phyloP scores from a whole-genome alignment of 129 eudicot species.

The Ambrosia trifida region DNA sequence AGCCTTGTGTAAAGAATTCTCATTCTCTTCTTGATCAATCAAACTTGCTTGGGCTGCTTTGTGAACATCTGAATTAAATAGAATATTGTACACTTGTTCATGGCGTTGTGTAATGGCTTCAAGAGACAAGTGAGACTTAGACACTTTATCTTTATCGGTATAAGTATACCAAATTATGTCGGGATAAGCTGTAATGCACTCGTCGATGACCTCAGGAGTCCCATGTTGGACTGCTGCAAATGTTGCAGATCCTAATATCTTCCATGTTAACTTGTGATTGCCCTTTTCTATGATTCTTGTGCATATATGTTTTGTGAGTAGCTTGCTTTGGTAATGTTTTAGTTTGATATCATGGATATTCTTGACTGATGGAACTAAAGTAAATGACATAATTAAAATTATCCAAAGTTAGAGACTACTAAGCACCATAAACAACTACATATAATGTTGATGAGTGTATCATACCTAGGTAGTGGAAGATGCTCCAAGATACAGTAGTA shows the following conservation, averaged over 20 bases:
- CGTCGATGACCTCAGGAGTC: conserved; percentile 3
- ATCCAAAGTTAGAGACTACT: not conserved
- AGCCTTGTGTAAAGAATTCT: conserved; percentile 24
- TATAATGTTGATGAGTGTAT: not conserved
- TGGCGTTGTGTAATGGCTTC: conserved; percentile 48
- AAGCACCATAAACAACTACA: not conserved
- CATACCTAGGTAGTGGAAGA: conserved; percentile 12
- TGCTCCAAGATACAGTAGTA: conserved; percentile 8
- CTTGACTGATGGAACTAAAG: conserved; percentile 22
- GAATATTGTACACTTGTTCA: conserved; percentile 36
- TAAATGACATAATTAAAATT: not conserved
- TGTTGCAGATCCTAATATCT: conserved; percentile 20
- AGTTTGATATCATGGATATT: conserved; percentile 10
- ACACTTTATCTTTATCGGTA: not conserved
- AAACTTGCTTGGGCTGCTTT: conserved; percentile 16
- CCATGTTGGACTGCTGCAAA: conserved; percentile 10
- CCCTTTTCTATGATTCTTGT: not conserved
- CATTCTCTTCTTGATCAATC: not conserved
- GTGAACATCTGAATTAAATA: conserved; percentile 24
- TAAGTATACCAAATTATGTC: conserved; percentile 45
- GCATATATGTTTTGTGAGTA: conserved; percentile 9
- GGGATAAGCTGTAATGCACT: conserved; percentile 33
- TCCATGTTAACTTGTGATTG: conserved; percentile 6
- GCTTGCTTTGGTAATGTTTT: conserved; percentile 14
- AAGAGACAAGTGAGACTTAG: conserved; percentile 31